These are phyloP conservation scores for Fennellomyces sp. DNA, from an alignment of 371 early-diverging fungal genomes.

Conservation along the genomic window DNA sequence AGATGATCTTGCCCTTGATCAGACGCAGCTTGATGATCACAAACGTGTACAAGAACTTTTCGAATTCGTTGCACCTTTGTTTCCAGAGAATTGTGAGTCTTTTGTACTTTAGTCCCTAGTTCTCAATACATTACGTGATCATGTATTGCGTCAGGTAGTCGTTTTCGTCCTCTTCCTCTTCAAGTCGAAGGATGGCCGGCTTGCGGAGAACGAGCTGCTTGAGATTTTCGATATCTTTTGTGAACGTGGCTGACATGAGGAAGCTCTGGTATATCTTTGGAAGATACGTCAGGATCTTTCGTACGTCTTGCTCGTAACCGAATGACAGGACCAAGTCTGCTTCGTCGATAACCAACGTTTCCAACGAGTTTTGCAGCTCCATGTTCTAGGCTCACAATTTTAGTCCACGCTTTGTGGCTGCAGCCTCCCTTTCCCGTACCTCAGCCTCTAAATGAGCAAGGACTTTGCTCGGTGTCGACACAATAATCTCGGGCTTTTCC, in stretches of 20 bases:
- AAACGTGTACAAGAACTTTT: constrained; percentile 89
- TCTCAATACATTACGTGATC: constrained; percentile 42
- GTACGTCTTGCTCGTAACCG: constrained; percentile 89
- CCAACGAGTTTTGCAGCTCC: constrained; percentile 62
- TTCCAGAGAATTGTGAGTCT: constrained; percentile 10
- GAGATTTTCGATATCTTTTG: constrained; percentile 81
- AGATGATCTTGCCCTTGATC: constrained; percentile 87
- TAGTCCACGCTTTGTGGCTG: background rate
- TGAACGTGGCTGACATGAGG: constrained; percentile 91
- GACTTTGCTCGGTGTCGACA: constrained; percentile 83
- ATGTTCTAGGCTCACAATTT: constrained; percentile 42
- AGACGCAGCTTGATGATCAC: constrained; percentile 89
- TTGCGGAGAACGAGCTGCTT: constrained; percentile 84
- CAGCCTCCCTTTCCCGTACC: constrained; percentile 22
- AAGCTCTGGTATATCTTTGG: constrained; percentile 89
- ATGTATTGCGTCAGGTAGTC: constrained; percentile 78
- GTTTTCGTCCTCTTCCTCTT: constrained; percentile 73
- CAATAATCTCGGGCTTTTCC: constrained; percentile 84
- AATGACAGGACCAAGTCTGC: constrained; percentile 93
- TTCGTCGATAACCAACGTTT: constrained; percentile 93
- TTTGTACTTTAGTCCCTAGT: background rate
- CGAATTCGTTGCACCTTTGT: constrained; percentile 73
- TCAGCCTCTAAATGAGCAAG: constrained; percentile 70
- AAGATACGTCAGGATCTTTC: constrained; percentile 66
- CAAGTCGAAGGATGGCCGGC: constrained; percentile 81